phyloP scores from a whole-genome alignment of 441 rosid species.

The Populus trichocarpa region DNA sequence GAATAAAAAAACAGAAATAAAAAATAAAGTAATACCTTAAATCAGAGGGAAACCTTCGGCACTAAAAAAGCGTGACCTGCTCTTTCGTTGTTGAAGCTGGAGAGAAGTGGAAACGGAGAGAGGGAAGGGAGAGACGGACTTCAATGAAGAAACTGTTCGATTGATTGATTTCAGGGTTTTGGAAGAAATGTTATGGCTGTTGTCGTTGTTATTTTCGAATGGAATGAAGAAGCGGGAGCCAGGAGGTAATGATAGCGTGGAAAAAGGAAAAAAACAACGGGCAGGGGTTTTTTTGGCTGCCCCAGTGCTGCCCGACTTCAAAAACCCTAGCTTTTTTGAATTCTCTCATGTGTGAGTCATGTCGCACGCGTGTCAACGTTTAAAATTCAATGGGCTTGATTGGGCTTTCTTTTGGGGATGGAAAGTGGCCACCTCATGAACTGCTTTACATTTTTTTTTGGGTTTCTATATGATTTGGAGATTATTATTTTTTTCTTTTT shows the following conservation, averaged over 20 bases:
- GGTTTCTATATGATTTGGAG: background rate
- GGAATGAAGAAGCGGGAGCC: slow-evolving; percentile 52
- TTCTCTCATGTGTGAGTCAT: slow-evolving; percentile 31
- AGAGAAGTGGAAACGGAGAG: background rate
- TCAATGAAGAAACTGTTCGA: background rate
- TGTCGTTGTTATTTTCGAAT: slow-evolving; percentile 29
- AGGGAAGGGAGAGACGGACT: background rate
- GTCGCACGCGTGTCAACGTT: slow-evolving; percentile 10
- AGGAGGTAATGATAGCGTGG: background rate
- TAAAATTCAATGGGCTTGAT: background rate
- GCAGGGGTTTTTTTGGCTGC: slow-evolving; percentile 24
- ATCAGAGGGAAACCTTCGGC: background rate
- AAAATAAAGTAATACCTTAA: background rate
- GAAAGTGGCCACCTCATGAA: background rate
- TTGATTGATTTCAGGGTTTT: background rate
- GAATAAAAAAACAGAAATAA: background rate
- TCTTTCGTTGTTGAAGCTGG: background rate
- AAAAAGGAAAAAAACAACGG: slow-evolving; percentile 5
- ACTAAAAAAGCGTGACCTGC: background rate
- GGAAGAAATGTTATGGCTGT: background rate
- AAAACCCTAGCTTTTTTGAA: slow-evolving; percentile 44
- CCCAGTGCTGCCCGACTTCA: slow-evolving; percentile 21
- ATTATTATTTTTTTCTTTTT: no score
- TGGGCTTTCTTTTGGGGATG: background rate
- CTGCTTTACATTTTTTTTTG: background rate